Evolutionary conservation across 1,284 basidiomycete species (phyloP).

Genomic region (Anthracocystis walkeri): DNA sequence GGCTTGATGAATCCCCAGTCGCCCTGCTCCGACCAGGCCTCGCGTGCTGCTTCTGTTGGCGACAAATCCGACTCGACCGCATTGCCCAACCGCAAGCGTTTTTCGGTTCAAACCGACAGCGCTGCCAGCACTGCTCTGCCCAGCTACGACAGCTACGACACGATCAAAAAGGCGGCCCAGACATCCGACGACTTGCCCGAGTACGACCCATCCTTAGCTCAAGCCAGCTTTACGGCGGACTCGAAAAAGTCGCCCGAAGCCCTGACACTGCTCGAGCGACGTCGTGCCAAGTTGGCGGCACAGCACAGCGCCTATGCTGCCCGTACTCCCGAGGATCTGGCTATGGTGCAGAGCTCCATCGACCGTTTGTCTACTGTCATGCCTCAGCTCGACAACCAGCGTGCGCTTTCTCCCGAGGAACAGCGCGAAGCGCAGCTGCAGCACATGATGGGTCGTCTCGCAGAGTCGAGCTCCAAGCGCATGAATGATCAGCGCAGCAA

Average conservation of each 20-base stretch:
- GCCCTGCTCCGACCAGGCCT: conserved; percentile 40
- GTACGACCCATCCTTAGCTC: conserved; percentile 11
- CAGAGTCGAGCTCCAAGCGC: conserved; percentile 32
- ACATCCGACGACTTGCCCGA: conserved; percentile 20
- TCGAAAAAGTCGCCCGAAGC: conserved; percentile 29
- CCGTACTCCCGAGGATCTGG: conserved; percentile 51
- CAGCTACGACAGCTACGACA: conserved; percentile 23
- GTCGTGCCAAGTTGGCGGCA: conserved; percentile 45
- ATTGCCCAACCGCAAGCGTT: conserved; percentile 32
- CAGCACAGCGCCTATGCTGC: conserved; percentile 51
- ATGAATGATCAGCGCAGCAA: conserved; percentile 51
- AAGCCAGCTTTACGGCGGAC: conserved; percentile 4
- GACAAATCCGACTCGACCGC: conserved; percentile 36
- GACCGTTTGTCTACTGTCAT: conserved; percentile 52
- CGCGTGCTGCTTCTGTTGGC: conserved; percentile 33
- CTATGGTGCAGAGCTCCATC: conserved; percentile 54
- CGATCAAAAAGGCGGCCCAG: neutral
- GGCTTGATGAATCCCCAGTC: conserved; percentile 17
- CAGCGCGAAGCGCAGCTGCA: conserved; percentile 39
- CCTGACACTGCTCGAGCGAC: conserved; percentile 41
- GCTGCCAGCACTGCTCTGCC: conserved; percentile 36
- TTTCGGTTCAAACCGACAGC: conserved; percentile 41
- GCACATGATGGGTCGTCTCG: conserved; percentile 33
- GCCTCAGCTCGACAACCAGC: conserved; percentile 56
- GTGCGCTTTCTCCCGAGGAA: conserved; percentile 38